phyloP scores from a whole-genome alignment of 129 eudicot genomes.

The Lactuca sativa region DNA sequence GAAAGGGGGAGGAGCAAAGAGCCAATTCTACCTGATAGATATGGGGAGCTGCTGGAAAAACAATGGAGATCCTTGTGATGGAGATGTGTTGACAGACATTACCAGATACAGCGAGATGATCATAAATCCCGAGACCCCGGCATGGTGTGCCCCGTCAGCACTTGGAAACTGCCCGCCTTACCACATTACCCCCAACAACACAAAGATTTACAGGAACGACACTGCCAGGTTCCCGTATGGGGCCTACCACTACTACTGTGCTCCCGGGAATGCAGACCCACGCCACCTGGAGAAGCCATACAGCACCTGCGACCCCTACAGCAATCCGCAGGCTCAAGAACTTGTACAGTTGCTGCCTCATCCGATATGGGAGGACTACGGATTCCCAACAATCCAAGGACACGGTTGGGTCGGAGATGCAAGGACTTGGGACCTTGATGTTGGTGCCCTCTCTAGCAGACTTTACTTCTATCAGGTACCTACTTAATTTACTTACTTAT shows the following conservation, averaged over 20 bases:
- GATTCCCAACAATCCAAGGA: conserved; percentile 74
- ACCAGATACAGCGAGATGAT: conserved; percentile 91
- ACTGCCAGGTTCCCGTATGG: conserved; percentile 69
- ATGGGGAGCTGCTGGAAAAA: conserved; percentile 99
- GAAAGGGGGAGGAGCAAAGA: conserved; percentile 85
- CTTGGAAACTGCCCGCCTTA: conserved; percentile 72
- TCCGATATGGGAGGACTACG: conserved; percentile 82
- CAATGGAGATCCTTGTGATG: conserved; percentile 76
- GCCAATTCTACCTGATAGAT: conserved; percentile 88
- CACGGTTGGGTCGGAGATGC: conserved; percentile 85
- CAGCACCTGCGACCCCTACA: conserved; percentile 73
- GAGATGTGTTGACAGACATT: conserved; percentile 71
- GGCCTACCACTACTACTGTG: conserved; percentile 86
- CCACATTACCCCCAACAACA: conserved; percentile 71
- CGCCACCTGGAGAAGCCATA: conserved; percentile 53
- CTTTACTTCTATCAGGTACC: conserved; percentile 87
- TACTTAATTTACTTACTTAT: not conserved
- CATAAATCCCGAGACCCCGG: conserved; percentile 66
- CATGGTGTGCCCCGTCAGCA: conserved; percentile 68
- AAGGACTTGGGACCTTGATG: conserved; percentile 81
- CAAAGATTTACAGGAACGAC: conserved; percentile 64
- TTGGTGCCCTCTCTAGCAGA: conserved; percentile 68
- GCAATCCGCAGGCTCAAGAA: conserved; percentile 95
- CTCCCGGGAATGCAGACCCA: conserved; percentile 80
- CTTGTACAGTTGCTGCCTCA: conserved; percentile 85